phyloP scores from a whole-genome alignment of 2,329 filamentous ascomycete genomes.

The Aaosphaeria pasadenensis region DNA sequence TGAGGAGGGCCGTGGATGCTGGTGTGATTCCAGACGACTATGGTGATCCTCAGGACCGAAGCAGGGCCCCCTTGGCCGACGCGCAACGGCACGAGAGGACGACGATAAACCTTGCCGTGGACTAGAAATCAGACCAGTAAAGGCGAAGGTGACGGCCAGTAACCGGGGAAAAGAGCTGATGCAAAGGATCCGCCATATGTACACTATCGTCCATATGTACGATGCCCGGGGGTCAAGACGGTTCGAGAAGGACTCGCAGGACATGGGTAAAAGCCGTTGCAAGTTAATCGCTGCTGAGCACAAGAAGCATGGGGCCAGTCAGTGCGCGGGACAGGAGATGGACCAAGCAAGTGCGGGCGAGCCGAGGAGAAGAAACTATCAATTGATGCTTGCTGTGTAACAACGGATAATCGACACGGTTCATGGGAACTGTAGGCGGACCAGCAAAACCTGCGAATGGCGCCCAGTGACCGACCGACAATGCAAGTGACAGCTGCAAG shows the following conservation, averaged over 20 bases:
- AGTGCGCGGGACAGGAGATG: constrained; percentile 2
- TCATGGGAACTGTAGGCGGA: constrained; percentile 16
- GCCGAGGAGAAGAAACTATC: constrained; percentile 19
- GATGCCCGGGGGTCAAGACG: constrained; percentile 27
- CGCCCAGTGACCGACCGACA: constrained; percentile 28
- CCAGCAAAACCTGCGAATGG: constrained; percentile 21
- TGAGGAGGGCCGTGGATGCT: constrained; percentile 8
- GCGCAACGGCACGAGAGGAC: constrained; percentile 13
- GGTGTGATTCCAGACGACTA: constrained; percentile 11
- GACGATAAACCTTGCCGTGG: constrained; percentile 10
- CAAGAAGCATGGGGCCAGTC: constrained; percentile 18
- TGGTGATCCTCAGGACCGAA: constrained; percentile 24
- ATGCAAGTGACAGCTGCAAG: constrained; percentile 40
- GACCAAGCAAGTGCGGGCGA: constrained; percentile 11
- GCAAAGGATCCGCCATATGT: constrained; percentile 22
- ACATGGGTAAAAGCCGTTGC: constrained; percentile 14
- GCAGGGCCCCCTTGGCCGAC: constrained; percentile 19
- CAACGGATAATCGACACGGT: constrained; percentile 21
- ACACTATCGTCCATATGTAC: constrained; percentile 21
- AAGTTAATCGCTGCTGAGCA: constrained; percentile 18
- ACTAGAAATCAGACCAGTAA: constrained; percentile 14
- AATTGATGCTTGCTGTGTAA: constrained; percentile 33
- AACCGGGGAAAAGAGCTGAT: constrained; percentile 22
- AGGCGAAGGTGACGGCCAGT: constrained; percentile 16
- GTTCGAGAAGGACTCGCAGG: constrained; percentile 30